Evolutionary conservation across 192 early-diverging fungal genomes (phyloP), one percentile per base, ranked within the genome.

Genomic region (Coemansia furcata): DNA sequence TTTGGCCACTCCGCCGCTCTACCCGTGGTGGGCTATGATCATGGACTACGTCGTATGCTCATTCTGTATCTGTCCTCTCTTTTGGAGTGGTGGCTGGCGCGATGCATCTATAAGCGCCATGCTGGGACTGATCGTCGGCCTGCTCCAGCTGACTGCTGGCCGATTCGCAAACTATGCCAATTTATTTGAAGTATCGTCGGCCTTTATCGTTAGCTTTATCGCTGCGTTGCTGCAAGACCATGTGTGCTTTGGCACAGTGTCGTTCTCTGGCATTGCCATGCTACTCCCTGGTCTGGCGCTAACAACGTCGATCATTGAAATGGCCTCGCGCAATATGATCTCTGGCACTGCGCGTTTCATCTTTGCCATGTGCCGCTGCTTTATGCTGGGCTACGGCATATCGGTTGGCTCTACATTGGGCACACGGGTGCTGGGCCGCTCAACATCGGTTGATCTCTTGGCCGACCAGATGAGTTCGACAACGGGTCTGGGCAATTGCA

Each of bases 261-360:
- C 87, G 2, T 76, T 92, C 9, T 77, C 89, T 0, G 87, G 86
- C 32, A 76, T 88, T 54, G 85, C 89, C 15, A 80, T 89, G 71
- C 67, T 88, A 33, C 76, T 91, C 6, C 88, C 90, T 0, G 95
- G 95, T 9, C 84, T 95, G 47, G 77, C 87, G 7, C 72, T 98
- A 61, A 98, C 95, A 1, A 84, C 89, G 49, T 79, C 90, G 19
- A 90, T 98, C 57, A 93, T 94, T 75, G 95, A 97, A 68, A 76
- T 97, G 67, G 86, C 91, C 1, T 91, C 93, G 15, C 85, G 90
- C 44, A 98, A 98, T 72, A 86, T 95, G 74, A 88, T 96, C 42
- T 89, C 90, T 6, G 96, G 96, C 37, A 87, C 90, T 0, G 91
- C 96, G 17, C 85, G 92, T n/a, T 80, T 95, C 60, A 84, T 95